Evolutionary conservation across 306 rosid genomes (phyloP).

Genomic region (Dalbergia oliveri): DNA sequence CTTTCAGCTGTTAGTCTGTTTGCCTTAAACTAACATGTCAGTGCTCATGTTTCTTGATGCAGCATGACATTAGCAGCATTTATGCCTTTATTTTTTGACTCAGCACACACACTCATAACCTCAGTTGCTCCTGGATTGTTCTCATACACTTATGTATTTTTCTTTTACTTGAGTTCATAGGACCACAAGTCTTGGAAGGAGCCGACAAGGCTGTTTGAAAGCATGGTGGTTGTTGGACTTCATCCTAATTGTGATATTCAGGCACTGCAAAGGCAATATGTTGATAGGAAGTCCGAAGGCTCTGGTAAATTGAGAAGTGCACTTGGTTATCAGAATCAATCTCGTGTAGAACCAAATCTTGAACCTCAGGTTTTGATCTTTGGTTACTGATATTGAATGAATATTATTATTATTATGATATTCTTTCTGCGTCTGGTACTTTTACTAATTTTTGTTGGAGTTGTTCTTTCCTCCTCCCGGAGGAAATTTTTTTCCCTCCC

Average conservation of each 20-base stretch:
- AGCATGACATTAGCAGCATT: slow-evolving; percentile 19
- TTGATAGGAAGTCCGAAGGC: slow-evolving; percentile 73
- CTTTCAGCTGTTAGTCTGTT: slow-evolving; percentile 28
- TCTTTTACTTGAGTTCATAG: slow-evolving; percentile 61
- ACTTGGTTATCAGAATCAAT: slow-evolving; percentile 74
- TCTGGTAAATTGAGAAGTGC: slow-evolving; percentile 78
- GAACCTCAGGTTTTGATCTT: slow-evolving; percentile 97
- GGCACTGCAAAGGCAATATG: slow-evolving; percentile 77
- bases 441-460: no score
- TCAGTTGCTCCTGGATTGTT: slow-evolving; percentile 27
- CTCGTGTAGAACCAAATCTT: slow-evolving; percentile 79
- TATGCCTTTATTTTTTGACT: slow-evolving; percentile 19
- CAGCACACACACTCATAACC: neutral
- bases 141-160: slow-evolving; percentile 38
- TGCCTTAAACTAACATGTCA: neutral
- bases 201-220: slow-evolving; percentile 88
- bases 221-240: slow-evolving; percentile 95
- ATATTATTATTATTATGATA: slow-evolving; percentile 8
- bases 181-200: slow-evolving; percentile 90
- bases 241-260: slow-evolving; percentile 93
- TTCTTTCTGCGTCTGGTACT: slow-evolving; percentile 12
- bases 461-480: no score
- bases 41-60: slow-evolving; percentile 2
- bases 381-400: slow-evolving; percentile 35
- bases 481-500: no score